Evolutionary conservation across 805 yeast genomes (phyloP).

Genomic region (Candida krabiensis): DNA sequence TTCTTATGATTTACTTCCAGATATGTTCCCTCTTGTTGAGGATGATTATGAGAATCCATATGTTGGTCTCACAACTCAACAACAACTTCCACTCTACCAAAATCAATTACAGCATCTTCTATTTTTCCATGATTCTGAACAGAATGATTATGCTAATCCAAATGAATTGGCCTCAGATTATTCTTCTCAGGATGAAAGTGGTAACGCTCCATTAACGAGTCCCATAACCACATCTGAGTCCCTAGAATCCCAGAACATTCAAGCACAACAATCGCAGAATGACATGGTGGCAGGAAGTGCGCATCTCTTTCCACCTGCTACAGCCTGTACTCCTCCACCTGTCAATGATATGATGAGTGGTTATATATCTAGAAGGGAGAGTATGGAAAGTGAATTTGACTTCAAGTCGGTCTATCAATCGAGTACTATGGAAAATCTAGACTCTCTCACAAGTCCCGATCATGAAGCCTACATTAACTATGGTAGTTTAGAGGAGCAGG

Average conservation of each 20-base stretch:
- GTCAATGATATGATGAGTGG: constrained; percentile 9
- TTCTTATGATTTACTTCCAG: constrained; percentile 9
- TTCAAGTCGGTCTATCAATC: constrained; percentile 13
- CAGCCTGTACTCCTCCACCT: constrained; percentile 33
- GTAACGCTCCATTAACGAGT: neutral
- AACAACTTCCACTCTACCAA: neutral
- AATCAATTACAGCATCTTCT: constrained; percentile 2
- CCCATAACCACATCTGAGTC: constrained; percentile 9
- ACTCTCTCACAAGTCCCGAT: constrained; percentile 2
- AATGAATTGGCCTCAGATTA: constrained; percentile 14
- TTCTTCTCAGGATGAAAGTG: constrained; percentile 16
- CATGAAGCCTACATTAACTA: constrained; percentile 3
- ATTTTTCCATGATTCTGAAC: constrained; percentile 5
- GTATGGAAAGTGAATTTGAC: constrained; percentile 23
- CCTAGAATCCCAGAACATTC: constrained; percentile 3
- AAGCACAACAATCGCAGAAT: constrained; percentile 3
- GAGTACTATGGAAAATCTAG: constrained; percentile 1
- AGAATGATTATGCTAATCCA: constrained; percentile 6
- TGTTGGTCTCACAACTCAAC: neutral
- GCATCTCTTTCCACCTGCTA: constrained; percentile 31
- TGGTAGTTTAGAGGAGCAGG: constrained; percentile 7
- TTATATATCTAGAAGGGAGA: constrained; percentile 21
- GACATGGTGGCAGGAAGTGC: neutral
- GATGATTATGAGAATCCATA: constrained; percentile 8
- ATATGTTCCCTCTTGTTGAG: constrained; percentile 12